Evolutionary conservation across 2,329 filamentous ascomycete species (phyloP).

Genomic region (Claviceps africana): DNA sequence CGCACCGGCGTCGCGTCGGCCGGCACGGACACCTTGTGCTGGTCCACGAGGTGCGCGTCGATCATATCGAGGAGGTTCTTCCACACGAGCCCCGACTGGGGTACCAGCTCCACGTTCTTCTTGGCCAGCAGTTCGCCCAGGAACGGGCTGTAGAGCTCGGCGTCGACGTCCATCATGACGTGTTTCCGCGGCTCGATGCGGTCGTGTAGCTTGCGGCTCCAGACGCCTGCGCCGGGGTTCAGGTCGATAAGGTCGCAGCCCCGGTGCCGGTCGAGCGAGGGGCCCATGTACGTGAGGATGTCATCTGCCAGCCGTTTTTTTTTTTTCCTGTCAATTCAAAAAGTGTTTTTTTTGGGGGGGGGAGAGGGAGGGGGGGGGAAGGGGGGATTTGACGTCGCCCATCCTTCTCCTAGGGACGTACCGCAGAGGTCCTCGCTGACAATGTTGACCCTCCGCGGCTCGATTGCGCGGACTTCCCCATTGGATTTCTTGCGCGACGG

Average conservation of each 20-base stretch:
- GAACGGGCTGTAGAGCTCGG: constrained; percentile 41
- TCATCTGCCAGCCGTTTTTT: constrained; percentile 37
- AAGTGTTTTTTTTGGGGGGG: too few species aligned
- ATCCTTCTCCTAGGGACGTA: constrained; percentile 15
- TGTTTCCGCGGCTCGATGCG: constrained; percentile 67
- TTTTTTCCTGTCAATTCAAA: background rate
- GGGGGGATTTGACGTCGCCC: too few species aligned
- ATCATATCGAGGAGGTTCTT: constrained; percentile 43
- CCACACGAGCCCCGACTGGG: constrained; percentile 46
- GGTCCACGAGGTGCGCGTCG: constrained; percentile 36
- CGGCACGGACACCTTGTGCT: constrained; percentile 29
- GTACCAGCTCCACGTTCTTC: constrained; percentile 35
- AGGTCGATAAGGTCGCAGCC: constrained; percentile 81
- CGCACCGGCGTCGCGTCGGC: constrained; percentile 28
- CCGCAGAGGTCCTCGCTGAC: constrained; percentile 36
- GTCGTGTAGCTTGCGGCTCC: constrained; percentile 64
- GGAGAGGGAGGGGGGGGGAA: too few species aligned
- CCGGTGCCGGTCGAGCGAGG: constrained; percentile 51
- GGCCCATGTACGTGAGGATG: constrained; percentile 53
- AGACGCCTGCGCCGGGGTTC: constrained; percentile 66
- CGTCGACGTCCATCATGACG: constrained; percentile 64
- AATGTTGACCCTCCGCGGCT: constrained; percentile 35
- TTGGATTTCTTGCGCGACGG: constrained; percentile 7
- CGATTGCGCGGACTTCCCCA: constrained; percentile 6
- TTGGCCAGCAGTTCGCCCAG: constrained; percentile 43